Evolutionary conservation across 2,329 filamentous ascomycete genomes (phyloP), one percentile per base, ranked within the genome.

Genomic region (Leptodontidium sp.): DNA sequence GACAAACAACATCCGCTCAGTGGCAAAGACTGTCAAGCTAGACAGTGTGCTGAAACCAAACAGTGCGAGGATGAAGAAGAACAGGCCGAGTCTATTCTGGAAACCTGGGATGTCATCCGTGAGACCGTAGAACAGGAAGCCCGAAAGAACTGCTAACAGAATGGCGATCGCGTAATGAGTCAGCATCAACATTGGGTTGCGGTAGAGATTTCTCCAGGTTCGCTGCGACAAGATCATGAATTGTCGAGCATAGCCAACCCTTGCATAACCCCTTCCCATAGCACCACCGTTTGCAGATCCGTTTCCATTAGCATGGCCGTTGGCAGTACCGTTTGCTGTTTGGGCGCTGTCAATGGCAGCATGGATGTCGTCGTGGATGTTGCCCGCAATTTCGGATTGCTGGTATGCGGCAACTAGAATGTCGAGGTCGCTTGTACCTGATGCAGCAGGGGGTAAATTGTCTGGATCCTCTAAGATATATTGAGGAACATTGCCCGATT

Each of bases 151-250:
- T 1, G 94, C 96, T 6, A 99, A 87, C 0, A 98, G 83, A 70
- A 99, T 98, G 8, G 96, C 94, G 74, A 98, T 98, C 47, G 96
- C 96, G 78, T 98, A 99, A 81, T 99, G 96, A 0, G 94, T 98
- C 68, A 99, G 87, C 96, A 99, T 99, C 69, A 99, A 84, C 88
- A 98, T 94, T 1, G 96, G 96, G 79, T 99, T 98, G 67, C 96
- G 90, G 83, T 99, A 98, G 7, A 99, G 86, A 78, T 99, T 99
- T 78, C 92, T 94, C 95, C 95, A 99, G 0, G 96, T 99, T 57
- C 96, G 89, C 75, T 90, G 87, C 0, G 95, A 97, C 14, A 99
- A 84, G 74, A 99, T 98, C 65, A 90, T 78, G 80, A 99, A 98
- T 80, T 99, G 96, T 53, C 91, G 86, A 9, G 87, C 76, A 73